Conservation (phyloP, 441 rosid species). For the Manihot esculenta region DNA sequence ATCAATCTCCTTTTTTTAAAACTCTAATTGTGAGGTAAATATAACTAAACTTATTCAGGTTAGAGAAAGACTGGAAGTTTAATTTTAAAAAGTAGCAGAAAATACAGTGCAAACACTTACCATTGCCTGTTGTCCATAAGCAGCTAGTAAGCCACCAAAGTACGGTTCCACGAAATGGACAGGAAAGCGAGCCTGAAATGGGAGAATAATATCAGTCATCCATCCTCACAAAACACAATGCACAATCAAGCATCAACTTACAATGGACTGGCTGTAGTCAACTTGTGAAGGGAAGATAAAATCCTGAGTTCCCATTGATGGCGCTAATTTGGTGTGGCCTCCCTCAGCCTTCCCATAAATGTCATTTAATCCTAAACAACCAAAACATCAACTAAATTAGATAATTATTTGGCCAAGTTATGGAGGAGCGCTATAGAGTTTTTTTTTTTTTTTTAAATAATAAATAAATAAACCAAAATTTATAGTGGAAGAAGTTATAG, state of each 20-base stretch:
- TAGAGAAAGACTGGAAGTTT: no score
- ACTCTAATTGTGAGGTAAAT: not conserved
- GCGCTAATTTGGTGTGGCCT: slow-evolving; percentile 34
- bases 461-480: not conserved
- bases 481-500: not conserved
- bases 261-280: slow-evolving; percentile 35
- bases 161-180: slow-evolving; percentile 58
- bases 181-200: slow-evolving; percentile 48
- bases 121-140: slow-evolving; percentile 47
- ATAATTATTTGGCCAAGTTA: not conserved
- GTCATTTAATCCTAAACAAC: slow-evolving; percentile 46
- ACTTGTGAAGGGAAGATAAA: slow-evolving; percentile 48
- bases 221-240: slow-evolving; percentile 16
- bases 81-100: not conserved
- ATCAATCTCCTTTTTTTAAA: not conserved
- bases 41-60: not conserved
- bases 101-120: slow-evolving; percentile 32
- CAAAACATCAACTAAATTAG: slow-evolving; percentile 15
- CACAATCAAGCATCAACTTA: slow-evolving; percentile 26
- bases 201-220: slow-evolving; percentile 13
- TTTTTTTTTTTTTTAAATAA: no score
- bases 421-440: no score
- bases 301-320: slow-evolving; percentile 45
- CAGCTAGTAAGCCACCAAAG: slow-evolving; percentile 41
- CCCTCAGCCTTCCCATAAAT: slow-evolving; percentile 38